Conservation (phyloP, 2,329 filamentous ascomycete species). For the Elsinoe necatrix region DNA sequence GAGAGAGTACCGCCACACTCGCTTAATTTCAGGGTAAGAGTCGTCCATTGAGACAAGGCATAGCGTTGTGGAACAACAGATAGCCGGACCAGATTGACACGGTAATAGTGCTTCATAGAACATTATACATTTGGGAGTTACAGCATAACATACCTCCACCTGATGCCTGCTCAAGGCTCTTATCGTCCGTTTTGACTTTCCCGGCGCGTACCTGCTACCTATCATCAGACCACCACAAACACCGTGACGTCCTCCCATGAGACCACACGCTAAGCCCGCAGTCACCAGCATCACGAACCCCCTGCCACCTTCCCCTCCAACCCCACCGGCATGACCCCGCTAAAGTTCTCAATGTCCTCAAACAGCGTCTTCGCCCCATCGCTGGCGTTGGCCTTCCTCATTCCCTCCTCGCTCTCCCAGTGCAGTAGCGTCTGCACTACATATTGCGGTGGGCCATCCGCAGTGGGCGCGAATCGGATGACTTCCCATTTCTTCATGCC, state of each 20-base stretch:
- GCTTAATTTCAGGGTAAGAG: not conserved
- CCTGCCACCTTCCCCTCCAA: not conserved
- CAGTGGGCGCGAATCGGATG: constrained; percentile 18
- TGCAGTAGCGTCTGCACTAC: constrained; percentile 18
- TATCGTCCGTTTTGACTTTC: not conserved
- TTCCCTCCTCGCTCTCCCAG: constrained; percentile 18
- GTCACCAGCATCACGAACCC: not conserved
- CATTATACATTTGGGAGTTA: not conserved
- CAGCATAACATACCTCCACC: not conserved
- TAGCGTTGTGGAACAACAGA: not conserved
- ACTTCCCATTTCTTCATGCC: constrained; percentile 31
- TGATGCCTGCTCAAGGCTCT: not conserved
- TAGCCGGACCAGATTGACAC: not conserved
- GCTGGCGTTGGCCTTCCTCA: constrained; percentile 19
- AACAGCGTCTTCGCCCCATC: constrained; percentile 14
- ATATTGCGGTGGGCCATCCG: not conserved
- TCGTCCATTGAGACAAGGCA: not conserved
- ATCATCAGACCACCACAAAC: too few species aligned
- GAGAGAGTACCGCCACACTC: not conserved
- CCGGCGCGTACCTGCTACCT: not conserved
- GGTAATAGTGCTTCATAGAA: not conserved
- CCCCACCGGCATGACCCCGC: not conserved
- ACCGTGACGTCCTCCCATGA: not conserved
- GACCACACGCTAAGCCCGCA: not conserved
- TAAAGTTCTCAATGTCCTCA: constrained; percentile 2